Evolutionary conservation across 2,329 filamentous ascomycete species (phyloP).

Genomic region (Zymoseptoria brevis): DNA sequence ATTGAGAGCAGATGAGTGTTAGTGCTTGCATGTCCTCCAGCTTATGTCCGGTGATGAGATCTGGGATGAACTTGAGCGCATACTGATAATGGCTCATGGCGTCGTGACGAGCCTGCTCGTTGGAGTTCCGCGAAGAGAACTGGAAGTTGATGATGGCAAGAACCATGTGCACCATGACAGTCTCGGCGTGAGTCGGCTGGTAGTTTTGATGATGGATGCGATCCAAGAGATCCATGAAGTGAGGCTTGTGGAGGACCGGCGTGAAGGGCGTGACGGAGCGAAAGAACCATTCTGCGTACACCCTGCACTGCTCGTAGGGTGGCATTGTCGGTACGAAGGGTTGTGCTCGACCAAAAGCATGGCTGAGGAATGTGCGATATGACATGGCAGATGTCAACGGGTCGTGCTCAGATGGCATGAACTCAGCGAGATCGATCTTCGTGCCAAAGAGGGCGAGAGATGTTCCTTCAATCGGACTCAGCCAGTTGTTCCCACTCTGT

Average conservation of each 20-base stretch:
- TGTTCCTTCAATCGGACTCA: slow-evolving; percentile 69
- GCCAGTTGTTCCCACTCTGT: slow-evolving; percentile 52
- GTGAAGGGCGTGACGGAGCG: slow-evolving; percentile 62
- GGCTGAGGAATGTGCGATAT: slow-evolving; percentile 60
- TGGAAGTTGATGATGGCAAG: slow-evolving; percentile 73
- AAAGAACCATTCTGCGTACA: slow-evolving; percentile 69
- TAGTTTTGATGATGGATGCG: slow-evolving; percentile 59
- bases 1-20: slow-evolving; percentile 61
- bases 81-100: slow-evolving; percentile 76
- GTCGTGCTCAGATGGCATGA: slow-evolving; percentile 58
- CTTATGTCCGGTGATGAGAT: slow-evolving; percentile 54
- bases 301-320: slow-evolving; percentile 54
- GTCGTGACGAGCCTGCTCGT: slow-evolving; percentile 50
- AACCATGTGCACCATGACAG: slow-evolving; percentile 68
- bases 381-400: slow-evolving; percentile 57
- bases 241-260: slow-evolving; percentile 69
- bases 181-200: slow-evolving; percentile 55
- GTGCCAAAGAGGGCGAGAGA: slow-evolving; percentile 71
- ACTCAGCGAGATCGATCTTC: slow-evolving; percentile 69
- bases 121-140: slow-evolving; percentile 61
- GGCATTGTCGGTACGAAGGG: slow-evolving; percentile 55
- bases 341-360: slow-evolving; percentile 51
- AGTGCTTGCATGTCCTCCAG: slow-evolving; percentile 65
- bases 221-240: slow-evolving; percentile 59
- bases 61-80: slow-evolving; percentile 58